Evolutionary conservation across 371 early-diverging fungal species (phyloP), one percentile per base, ranked within the genome.

Genomic region (Furculomyces boomerangus): DNA sequence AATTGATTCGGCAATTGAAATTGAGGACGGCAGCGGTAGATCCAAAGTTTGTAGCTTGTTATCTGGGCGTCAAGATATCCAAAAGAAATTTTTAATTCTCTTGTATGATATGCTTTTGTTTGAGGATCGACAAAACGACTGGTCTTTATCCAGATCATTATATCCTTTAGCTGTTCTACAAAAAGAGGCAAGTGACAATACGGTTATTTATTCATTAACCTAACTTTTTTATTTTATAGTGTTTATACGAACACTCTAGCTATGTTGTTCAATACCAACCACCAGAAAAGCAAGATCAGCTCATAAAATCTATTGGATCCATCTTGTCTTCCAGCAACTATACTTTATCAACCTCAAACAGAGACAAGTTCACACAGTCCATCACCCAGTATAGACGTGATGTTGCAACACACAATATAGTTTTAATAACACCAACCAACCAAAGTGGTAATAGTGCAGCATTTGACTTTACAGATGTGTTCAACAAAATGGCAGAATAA

Each of bases 91-190:
- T 54, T 64, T 89, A 54, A 55, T 71, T 24, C 71, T 76, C 0
- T 63, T 88, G 39, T 77, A 89, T 56, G 78, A 82, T 45, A 72
- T 80, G 13, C 68, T 86, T 10, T 63, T 88, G 45, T 86, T 90
- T 59, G 89, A 88, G 54, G 86, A 86, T 58, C 71, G 75, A 1
- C 69, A 76, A 24, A 85, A 83, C 56, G 80, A 86, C 50, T 90
- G 91, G 90, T 72, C 83, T 18, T 67, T 90, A 39, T 80, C 85
- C 24, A 71, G 90, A 43, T 86, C 93, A 3, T 64, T 92, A 54
- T 75, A 88, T 57, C 77, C 80, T 2, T 63, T 92, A 41, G 78
- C 88, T 44, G 60, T 86, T 43, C 62, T 90, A 54, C 80, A 83
- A 60, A 72, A 74, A 56, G 81, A 81, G 54, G 80, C 77, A 71